Evolutionary conservation across 768 basidiomycete species (phyloP).

Genomic region (Chalciporus pseudorubinellus): DNA sequence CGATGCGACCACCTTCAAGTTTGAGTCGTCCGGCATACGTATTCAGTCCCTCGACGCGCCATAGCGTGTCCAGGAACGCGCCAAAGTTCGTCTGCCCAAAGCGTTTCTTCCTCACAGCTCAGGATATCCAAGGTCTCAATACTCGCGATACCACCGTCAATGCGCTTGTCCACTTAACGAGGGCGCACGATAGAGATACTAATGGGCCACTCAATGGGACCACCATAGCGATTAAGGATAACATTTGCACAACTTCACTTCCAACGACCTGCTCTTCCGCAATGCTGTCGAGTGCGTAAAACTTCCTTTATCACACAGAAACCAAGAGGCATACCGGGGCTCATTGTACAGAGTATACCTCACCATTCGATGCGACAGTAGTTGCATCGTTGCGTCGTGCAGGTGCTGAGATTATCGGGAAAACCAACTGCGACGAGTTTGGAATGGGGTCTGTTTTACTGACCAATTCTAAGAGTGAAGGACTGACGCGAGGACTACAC

Average conservation of each 20-base stretch:
- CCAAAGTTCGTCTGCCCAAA: background rate
- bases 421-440: constrained; percentile 96
- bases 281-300: constrained; percentile 59
- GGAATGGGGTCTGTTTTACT: constrained; percentile 82
- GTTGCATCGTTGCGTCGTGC: constrained; percentile 54
- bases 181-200: background rate
- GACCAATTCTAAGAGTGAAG: background rate
- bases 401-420: constrained; percentile 78
- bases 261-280: constrained; percentile 77
- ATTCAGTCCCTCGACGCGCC: background rate
- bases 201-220: constrained; percentile 39
- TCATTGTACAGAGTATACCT: constrained; percentile 54
- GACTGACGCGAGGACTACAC: background rate
- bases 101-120: constrained; percentile 9
- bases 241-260: constrained; percentile 67
- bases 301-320: background rate
- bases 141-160: constrained; percentile 45
- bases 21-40: background rate
- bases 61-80: background rate
- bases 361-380: constrained; percentile 87
- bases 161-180: constrained; percentile 46
- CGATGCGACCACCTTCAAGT: background rate
- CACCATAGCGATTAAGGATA: constrained; percentile 79
- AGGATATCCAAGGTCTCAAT: constrained; percentile 28
- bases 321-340: background rate